Conservation (phyloP, 2,329 filamentous ascomycete species). For the Rhytidhysteron rufulum region DNA sequence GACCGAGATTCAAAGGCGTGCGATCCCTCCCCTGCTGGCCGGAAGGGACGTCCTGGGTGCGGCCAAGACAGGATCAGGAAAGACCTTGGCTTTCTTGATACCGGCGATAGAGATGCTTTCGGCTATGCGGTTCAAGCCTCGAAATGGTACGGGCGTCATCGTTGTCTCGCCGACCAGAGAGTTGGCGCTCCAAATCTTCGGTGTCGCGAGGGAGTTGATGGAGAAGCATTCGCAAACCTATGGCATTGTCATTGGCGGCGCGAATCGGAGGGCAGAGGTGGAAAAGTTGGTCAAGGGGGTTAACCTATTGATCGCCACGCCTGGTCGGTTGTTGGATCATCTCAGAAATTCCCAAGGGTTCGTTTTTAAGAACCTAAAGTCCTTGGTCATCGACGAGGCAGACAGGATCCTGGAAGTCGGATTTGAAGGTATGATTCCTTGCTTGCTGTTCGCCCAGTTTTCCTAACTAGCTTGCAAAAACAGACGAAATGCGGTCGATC, state of each 20-base stretch:
- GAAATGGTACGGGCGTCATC: conserved; percentile 88
- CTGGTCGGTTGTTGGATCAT: conserved; percentile 88
- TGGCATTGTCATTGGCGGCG: conserved; percentile 93
- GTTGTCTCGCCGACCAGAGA: conserved; percentile 92
- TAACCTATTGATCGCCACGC: conserved; percentile 90
- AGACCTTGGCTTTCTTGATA: conserved; percentile 91
- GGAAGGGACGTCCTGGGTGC: conserved; percentile 91
- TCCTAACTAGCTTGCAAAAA: conserved; percentile 38
- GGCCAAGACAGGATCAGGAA: conserved; percentile 93
- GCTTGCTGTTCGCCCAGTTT: conserved; percentile 69
- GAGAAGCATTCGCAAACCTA: conserved; percentile 90
- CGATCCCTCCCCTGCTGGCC: conserved; percentile 82
- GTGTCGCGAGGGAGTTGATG: conserved; percentile 90
- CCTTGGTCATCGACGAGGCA: conserved; percentile 92
- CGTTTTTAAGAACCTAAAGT: conserved; percentile 86
- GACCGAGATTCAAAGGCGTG: conserved; percentile 88
- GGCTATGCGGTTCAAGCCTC: conserved; percentile 86
- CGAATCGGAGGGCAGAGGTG: conserved; percentile 83
- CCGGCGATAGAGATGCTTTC: conserved; percentile 91
- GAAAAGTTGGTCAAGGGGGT: conserved; percentile 94
- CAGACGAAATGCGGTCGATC: conserved; percentile 72
- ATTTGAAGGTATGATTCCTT: conserved; percentile 98
- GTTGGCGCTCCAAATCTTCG: conserved; percentile 92
- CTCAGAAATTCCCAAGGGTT: conserved; percentile 89
- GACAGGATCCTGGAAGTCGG: conserved; percentile 95